Base-by-base conservation (phyloP, 1,139 yeast species). In the Geotrichum histeridarum region DNA sequence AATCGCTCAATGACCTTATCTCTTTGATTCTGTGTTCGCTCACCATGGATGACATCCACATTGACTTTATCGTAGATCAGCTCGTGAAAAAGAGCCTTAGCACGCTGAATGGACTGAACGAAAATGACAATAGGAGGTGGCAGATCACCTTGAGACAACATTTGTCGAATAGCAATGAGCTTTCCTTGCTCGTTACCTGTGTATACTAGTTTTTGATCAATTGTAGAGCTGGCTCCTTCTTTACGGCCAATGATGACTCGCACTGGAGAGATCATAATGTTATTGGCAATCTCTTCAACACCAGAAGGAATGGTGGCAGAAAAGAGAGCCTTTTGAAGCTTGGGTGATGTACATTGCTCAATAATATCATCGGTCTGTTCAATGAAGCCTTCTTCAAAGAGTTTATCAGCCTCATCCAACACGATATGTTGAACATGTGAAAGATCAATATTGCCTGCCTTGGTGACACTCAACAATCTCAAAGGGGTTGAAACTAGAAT, bases 131-230 rank as follows among this genome's bases (percentile, higher is more conserved):
- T 88, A 0, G 99, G 99, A 0, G 99, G 99, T 63, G 83, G 84
- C 65, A 93, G 83, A 61, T 87, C 91, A 32, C 96, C 94, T 47
- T 83, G 79, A 65, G 81, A 87, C 49, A 91, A 79, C 82, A 93
- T 78, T 67, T 90, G 96, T 62, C 98, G 79, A 39, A 94, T 83
- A 0, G 96, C 99, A 54, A 93, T 76, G 22, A 94, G 74, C 69
- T 94, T 94, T 18, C 99, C 99, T 65, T 88, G 91, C 72, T 94
- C 99, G 61, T 83, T 86, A 54, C 99, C 99, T 54, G 97, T 86
- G 66, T 82, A 94, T 0, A 86, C 79, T 51, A 94, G 74, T 64
- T 82, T 81, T 70, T 94, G 99, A 50, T 89, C 93, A 64, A 94
- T 89, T 50, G 83, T 81, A 22, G 77, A 73, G 59, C 89, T 84